Conservation (phyloP, 1,284 basidiomycete species). For the Ganoderma multipileum region DNA sequence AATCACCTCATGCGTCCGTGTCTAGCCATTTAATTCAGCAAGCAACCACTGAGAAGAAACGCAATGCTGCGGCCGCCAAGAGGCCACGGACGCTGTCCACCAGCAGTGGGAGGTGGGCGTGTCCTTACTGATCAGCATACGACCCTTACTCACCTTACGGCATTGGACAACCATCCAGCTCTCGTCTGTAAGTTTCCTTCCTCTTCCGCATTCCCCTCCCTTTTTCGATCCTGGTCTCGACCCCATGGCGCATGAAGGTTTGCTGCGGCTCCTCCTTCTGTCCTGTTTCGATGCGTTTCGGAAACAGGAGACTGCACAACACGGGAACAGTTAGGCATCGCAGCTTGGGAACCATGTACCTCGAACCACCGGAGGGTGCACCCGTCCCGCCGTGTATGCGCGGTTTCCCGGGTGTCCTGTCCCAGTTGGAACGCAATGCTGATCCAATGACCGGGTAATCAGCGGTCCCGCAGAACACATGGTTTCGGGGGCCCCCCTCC, state of each 20-base stretch:
- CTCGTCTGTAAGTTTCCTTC: constrained; percentile 33
- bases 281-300: neutral
- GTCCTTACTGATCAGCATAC: constrained; percentile 13
- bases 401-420: neutral
- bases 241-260: neutral
- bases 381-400: constrained; percentile 1
- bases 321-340: neutral
- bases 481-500: constrained; percentile 25
- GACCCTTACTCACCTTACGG: constrained; percentile 26
- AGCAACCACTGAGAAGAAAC: constrained; percentile 83
- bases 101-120: constrained; percentile 51
- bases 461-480: constrained; percentile 32
- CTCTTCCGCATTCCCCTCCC: neutral
- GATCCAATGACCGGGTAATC: constrained; percentile 28
- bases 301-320: neutral
- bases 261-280: constrained; percentile 5
- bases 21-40: constrained; percentile 79
- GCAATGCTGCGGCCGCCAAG: constrained; percentile 56
- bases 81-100: constrained; percentile 67
- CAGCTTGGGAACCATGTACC: constrained; percentile 4
- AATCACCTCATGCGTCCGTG: constrained; percentile 26
- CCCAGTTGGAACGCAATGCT: constrained; percentile 20
- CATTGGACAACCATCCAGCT: constrained; percentile 26
- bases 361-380: neutral
- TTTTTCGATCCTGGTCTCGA: neutral